phyloP scores from a whole-genome alignment of 106 monocot genomes.

The Narthecium ossifragum region DNA sequence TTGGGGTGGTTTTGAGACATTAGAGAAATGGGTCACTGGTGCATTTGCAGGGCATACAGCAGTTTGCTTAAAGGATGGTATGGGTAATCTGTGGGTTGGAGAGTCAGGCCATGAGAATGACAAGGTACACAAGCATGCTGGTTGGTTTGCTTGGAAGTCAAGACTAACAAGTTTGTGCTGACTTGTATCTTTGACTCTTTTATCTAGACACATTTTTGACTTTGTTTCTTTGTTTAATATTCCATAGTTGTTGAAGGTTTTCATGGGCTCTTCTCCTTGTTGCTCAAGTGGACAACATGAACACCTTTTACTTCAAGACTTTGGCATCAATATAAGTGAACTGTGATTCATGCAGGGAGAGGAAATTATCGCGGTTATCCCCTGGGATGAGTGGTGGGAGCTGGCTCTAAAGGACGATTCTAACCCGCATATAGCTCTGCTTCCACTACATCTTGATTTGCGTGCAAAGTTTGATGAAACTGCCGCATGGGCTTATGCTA shows the following conservation, averaged over 20 bases:
- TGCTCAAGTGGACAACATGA: no score
- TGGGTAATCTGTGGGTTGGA: constrained; percentile 90
- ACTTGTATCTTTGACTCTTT: no score
- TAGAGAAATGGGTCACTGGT: constrained; percentile 98
- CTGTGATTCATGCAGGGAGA: constrained; percentile 54
- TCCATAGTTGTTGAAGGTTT: no score
- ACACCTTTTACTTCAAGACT: no score
- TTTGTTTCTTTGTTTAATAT: no score
- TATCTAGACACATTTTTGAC: no score
- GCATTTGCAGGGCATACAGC: constrained; percentile 97
- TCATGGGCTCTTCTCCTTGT: no score
- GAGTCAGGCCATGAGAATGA: constrained; percentile 98
- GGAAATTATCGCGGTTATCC: constrained; percentile 83
- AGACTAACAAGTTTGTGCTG: no score
- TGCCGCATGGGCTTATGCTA: constrained; percentile 91
- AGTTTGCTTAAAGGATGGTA: constrained; percentile 91
- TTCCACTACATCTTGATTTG: constrained; percentile 82
- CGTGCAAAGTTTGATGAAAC: constrained; percentile 76
- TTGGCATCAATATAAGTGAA: no score
- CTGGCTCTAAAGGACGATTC: constrained; percentile 68
- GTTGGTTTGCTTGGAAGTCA: neutral
- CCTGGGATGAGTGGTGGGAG: constrained; percentile 99
- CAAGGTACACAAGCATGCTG: constrained; percentile 44
- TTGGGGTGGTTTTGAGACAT: constrained; percentile 96
- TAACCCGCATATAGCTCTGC: constrained; percentile 85